Base-by-base conservation (phyloP, 139 green algal genomes). In the Closterium sp. region DNA sequence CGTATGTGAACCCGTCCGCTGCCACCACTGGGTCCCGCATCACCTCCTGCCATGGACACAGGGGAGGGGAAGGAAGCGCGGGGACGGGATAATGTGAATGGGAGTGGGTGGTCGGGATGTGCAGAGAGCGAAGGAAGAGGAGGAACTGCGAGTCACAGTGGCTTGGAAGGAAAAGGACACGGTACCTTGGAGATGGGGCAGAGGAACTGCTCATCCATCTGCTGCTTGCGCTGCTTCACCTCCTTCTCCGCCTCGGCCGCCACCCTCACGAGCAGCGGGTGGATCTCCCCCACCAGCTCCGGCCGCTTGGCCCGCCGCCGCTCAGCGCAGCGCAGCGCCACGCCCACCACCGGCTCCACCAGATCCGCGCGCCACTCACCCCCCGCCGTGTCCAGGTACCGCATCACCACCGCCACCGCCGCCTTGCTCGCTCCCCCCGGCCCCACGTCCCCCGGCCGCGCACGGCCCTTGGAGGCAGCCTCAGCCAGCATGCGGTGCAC, bases 11-110 rank as follows among this genome's bases (percentile, higher is more conserved):
- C 11, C 97, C 96, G 86, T 97, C 96, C 13, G 95, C 95, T 5
- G 96, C 95, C 2, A 97, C 87, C 29, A 98, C 95, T 2, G 97
- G 97, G n/a, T 98, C 95, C 1, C 89, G 7, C 96, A 98, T 97
- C 0, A 97, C n/a, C 24, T 94, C 93, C 84, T 95, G 93, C 29
- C 4, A 73, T 73, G 13, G 17, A 1, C 84, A 87, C 4, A 30
- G 84, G 6, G 28, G 84, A 28, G 84, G 84, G 27, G 1, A 87
- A 1, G 84, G 84, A 86, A 27, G n/a, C 5, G 70, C 4, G 27
- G n/a, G 79, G 24, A 87, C 7, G n/a, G 17, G n/a, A 24, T 30
- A 28, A 87, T 24, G 4, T 45, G 38, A 87, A 31, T 22, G 28
- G 28, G 9, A 19, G 21, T 13, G 84, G 22, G 84, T 29, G 22